A percentile compares a stretch with the other conserved stretches of the same genome.
Evolutionary conservation across 129 eudicot species (phyloP).

Genomic region (Arctium lappa): DNA sequence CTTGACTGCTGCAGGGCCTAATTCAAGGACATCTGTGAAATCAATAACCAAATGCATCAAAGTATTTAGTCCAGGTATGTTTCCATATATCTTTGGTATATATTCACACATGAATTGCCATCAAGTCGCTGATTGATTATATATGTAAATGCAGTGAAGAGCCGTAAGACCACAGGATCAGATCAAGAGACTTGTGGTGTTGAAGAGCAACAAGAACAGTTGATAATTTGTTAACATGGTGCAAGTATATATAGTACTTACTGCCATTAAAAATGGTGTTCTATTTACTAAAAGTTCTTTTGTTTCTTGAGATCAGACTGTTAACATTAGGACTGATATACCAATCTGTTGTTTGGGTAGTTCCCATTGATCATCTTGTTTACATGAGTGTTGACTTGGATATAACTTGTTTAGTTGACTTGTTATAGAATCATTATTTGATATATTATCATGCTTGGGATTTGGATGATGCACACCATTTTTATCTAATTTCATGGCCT

Average conservation of each 20-base stretch:
- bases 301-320: not conserved
- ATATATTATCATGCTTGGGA: not conserved
- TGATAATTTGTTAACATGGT: slow-evolving; percentile 32
- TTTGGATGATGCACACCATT: not conserved
- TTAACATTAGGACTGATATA: not conserved
- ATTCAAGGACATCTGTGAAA: slow-evolving; percentile 58
- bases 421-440: not conserved
- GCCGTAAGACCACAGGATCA: slow-evolving; percentile 21
- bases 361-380: not conserved
- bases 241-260: slow-evolving; percentile 22
- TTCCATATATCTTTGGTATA: not conserved
- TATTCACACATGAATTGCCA: not conserved
- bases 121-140: not conserved
- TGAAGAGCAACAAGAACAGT: slow-evolving; percentile 18
- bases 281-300: not conserved
- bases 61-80: slow-evolving; percentile 80
- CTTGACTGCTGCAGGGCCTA: slow-evolving; percentile 40
- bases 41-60: slow-evolving; percentile 65
- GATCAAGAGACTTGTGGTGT: slow-evolving; percentile 21
- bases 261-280: not conserved
- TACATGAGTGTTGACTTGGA: not conserved
- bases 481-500: not conserved
- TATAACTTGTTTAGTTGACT: slow-evolving; percentile 8
- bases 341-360: not conserved
- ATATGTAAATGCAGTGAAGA: slow-evolving; percentile 51